Conservation (phyloP, 345 rosid genomes). For the Salix udensis region DNA sequence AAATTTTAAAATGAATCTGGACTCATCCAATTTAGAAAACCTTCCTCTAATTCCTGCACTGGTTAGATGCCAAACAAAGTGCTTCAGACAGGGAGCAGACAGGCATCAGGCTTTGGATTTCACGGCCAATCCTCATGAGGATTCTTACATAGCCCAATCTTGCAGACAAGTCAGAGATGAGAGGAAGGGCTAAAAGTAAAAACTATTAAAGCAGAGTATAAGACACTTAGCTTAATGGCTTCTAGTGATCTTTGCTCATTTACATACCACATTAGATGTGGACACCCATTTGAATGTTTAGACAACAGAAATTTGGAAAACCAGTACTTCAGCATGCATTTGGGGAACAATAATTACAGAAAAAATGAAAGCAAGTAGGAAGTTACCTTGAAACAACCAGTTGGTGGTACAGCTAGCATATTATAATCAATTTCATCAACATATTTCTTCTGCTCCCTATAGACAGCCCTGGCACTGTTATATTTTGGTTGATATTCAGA, state of each 20-base stretch:
- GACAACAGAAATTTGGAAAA: neutral
- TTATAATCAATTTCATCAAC: slow-evolving; percentile 93
- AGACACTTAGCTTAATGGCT: neutral
- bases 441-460: slow-evolving; percentile 86
- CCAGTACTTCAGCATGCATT: neutral
- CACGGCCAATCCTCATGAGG: neutral
- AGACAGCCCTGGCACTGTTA: slow-evolving; percentile 91
- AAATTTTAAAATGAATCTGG: too few species aligned
- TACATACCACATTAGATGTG: too few species aligned
- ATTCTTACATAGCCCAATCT: neutral
- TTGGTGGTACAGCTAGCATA: slow-evolving; percentile 88
- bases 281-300: neutral
- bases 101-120: neutral
- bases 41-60: neutral
- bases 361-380: neutral
- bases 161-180: neutral
- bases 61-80: neutral
- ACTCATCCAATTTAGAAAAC: too few species aligned
- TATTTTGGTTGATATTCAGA: slow-evolving; percentile 90
- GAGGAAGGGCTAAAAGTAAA: neutral
- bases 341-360: slow-evolving; percentile 8
- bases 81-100: too few species aligned
- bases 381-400: slow-evolving; percentile 66
- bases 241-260: too few species aligned
- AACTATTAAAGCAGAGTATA: neutral